Percentiles rank a stretch among this genome's conserved stretches.
Evolutionary conservation across 495 filamentous ascomycete genomes (phyloP).

Genomic region (Bacidia rubella): DNA sequence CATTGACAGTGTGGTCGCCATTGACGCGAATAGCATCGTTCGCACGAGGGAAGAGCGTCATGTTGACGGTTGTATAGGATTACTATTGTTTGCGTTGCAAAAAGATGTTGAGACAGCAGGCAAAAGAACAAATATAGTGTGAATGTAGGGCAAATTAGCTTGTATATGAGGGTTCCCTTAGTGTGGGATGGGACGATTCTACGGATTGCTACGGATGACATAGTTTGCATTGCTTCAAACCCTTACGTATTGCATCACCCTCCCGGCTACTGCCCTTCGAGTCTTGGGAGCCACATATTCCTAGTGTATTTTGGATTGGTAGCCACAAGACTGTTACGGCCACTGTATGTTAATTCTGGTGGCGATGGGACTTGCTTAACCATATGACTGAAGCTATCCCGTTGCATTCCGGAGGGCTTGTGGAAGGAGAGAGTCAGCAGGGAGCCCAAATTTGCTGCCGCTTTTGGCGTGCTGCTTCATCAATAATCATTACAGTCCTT

Average conservation of each 20-base stretch:
- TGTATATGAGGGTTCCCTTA: background rate
- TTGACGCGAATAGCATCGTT: conserved; percentile 43
- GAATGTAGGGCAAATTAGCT: background rate
- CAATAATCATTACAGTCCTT: too few species aligned
- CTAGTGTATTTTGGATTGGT: too few species aligned
- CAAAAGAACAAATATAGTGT: too few species aligned
- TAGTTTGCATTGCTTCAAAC: background rate
- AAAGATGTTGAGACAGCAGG: too few species aligned
- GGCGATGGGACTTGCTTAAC: too few species aligned
- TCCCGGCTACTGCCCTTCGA: too few species aligned
- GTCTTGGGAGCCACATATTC: too few species aligned
- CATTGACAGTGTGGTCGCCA: conserved; percentile 21
- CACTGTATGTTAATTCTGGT: too few species aligned
- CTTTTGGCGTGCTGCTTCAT: background rate
- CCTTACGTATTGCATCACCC: background rate
- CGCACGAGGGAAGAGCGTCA: conserved; percentile 10
- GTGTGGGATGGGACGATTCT: background rate
- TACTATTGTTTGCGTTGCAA: background rate
- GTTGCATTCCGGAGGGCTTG: background rate
- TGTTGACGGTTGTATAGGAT: conserved; percentile 2
- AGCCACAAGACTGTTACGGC: too few species aligned
- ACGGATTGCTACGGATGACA: background rate
- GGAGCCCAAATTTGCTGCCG: background rate
- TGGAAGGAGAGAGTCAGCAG: too few species aligned
- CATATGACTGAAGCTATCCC: background rate